Conservation (phyloP, 371 early-diverging fungal species). For the Rhizomucor pusillus region DNA sequence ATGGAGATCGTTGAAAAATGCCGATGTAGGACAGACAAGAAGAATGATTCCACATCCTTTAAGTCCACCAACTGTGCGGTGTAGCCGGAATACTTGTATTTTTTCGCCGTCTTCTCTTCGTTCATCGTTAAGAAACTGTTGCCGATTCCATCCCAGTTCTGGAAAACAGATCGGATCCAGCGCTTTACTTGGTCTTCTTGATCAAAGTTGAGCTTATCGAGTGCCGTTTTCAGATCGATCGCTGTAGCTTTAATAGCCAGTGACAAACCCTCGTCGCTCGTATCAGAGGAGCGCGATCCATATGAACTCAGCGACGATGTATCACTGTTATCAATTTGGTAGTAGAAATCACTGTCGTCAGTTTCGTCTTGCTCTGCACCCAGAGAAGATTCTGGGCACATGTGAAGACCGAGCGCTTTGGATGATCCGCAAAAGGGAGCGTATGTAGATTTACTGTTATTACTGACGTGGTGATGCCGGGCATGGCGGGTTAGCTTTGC, state of each 20-base stretch:
- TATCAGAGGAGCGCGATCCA: slow-evolving; percentile 3
- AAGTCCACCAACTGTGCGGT: not conserved
- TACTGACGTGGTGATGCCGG: not conserved
- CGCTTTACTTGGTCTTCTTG: slow-evolving; percentile 8
- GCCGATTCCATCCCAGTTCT: slow-evolving; percentile 49
- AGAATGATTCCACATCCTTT: slow-evolving; percentile 3
- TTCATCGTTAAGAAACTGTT: slow-evolving; percentile 24
- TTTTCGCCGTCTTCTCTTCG: too few species aligned
- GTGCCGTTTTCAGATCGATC: slow-evolving; percentile 15
- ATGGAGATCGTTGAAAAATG: not conserved
- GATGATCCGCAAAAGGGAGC: not conserved
- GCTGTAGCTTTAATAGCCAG: slow-evolving; percentile 29
- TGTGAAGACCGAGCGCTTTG: not conserved
- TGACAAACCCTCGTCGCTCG: slow-evolving; percentile 22
- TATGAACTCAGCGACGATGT: not conserved
- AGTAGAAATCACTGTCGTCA: slow-evolving; percentile 19
- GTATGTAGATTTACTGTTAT: not conserved
- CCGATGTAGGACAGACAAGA: slow-evolving; percentile 3
- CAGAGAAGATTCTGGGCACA: not conserved
- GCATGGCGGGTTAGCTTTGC: too few species aligned
- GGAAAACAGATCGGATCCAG: slow-evolving; percentile 40
- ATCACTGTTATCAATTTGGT: slow-evolving; percentile 24
- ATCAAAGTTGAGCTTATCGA: slow-evolving; percentile 17
- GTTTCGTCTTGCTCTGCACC: not conserved
- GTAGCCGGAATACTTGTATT: too few species aligned